These are phyloP conservation scores for Colletotrichum aenigma DNA, from an alignment of 2,329 filamentous ascomycete genomes.

Conservation along the genomic window DNA sequence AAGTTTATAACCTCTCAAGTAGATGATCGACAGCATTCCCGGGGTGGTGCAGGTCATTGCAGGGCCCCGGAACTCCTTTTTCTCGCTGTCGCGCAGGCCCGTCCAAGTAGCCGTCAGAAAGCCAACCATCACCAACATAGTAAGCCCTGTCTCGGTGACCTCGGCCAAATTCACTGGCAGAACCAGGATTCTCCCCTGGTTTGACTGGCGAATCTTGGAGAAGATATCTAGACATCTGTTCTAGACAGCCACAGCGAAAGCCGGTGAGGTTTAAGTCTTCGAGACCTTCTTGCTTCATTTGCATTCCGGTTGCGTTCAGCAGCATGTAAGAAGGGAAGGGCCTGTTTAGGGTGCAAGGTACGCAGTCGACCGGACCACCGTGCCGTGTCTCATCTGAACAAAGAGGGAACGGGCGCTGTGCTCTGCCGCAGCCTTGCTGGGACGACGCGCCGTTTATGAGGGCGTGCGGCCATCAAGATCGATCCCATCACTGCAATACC, in stretches of 20 bases:
- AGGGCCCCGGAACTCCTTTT: not conserved
- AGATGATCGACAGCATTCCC: not conserved
- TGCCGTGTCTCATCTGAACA: conserved; percentile 9
- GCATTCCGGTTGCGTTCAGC: not conserved
- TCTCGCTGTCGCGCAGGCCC: not conserved
- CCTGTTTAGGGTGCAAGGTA: not conserved
- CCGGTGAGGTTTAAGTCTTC: not conserved
- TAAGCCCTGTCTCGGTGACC: conserved; percentile 14
- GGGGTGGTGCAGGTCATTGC: not conserved
- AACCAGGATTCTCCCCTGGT: not conserved
- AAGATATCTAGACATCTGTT: not conserved
- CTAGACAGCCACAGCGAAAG: not conserved
- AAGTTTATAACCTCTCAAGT: not conserved
- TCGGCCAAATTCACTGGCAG: conserved; percentile 9
- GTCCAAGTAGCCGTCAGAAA: not conserved
- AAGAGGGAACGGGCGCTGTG: not conserved
- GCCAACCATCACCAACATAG: not conserved
- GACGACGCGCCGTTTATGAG: conserved; percentile 2
- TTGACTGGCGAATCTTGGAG: not conserved
- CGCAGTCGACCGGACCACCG: not conserved
- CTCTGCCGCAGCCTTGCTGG: not conserved
- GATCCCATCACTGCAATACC: not conserved
- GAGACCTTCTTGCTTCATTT: conserved; percentile 2
- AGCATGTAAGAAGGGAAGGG: not conserved
- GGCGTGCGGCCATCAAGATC: not conserved